Evolutionary conservation across 129 eudicot species (phyloP).

Genomic region (Flaveria ramosissima): DNA sequence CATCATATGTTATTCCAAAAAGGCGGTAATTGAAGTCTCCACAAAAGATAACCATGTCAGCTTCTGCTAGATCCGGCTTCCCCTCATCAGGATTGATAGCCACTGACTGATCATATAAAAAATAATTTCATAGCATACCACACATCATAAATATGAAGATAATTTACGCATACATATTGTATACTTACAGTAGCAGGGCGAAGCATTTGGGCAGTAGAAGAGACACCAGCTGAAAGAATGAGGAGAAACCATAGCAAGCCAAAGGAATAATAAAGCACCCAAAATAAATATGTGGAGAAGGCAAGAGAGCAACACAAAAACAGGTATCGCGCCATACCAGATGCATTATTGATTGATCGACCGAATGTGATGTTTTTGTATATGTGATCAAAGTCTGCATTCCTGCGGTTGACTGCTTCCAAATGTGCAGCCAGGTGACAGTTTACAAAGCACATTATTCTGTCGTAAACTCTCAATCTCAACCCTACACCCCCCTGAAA

Average conservation of each 20-base stretch:
- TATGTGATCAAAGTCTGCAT: constrained; percentile 95
- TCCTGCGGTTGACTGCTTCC: constrained; percentile 89
- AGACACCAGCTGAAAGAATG: constrained; percentile 80
- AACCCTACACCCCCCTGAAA: constrained; percentile 96
- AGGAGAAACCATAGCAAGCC: constrained; percentile 69
- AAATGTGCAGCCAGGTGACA: constrained; percentile 98
- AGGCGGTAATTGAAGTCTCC: constrained; percentile 97
- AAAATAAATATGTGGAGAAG: constrained; percentile 67
- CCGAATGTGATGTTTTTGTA: constrained; percentile 66
- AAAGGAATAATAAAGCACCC: constrained; percentile 74
- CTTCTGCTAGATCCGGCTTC: constrained; percentile 90
- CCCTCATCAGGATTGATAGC: constrained; percentile 71
- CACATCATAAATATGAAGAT: background rate
- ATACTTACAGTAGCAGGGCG: constrained; percentile 67
- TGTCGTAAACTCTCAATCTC: constrained; percentile 87
- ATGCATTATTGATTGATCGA: constrained; percentile 63
- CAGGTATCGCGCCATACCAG: constrained; percentile 86
- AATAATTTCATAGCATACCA: constrained; percentile 5
- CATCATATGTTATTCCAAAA: constrained; percentile 96
- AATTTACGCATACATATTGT: background rate
- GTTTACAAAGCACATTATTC: constrained; percentile 86
- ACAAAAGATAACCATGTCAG: constrained; percentile 81
- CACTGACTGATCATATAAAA: constrained; percentile 41
- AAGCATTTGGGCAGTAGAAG: constrained; percentile 73
- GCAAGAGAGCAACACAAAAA: constrained; percentile 75